Evolutionary conservation across 345 rosid species (phyloP).

Genomic region (Salix exigua): DNA sequence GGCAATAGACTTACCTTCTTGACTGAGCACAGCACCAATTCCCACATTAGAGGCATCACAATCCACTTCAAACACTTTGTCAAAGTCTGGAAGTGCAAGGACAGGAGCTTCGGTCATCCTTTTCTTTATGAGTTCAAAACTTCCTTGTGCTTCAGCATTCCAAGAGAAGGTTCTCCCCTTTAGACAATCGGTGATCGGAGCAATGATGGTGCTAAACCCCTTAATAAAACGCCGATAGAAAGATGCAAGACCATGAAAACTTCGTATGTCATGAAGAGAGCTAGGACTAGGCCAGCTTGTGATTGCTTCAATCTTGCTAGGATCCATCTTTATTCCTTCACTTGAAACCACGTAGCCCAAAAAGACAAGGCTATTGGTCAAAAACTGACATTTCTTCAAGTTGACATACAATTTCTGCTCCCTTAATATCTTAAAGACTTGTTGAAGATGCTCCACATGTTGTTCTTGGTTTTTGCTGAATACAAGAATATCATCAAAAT

Average conservation of each 20-base stretch:
- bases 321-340: no score
- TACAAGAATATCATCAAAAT: no score
- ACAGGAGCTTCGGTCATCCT: background rate
- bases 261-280: background rate
- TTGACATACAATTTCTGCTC: no score
- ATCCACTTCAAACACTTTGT: background rate
- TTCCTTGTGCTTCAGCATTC: no score
- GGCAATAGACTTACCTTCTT: background rate
- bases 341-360: no score
- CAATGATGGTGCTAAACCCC: background rate
- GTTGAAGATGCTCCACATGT: no score
- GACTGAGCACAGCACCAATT: background rate
- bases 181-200: background rate
- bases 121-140: background rate
- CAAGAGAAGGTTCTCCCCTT: background rate
- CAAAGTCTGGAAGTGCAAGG: background rate
- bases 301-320: no score
- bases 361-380: no score
- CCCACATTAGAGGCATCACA: conserved; percentile 4
- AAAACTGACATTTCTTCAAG: no score
- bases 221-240: background rate
- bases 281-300: no score
- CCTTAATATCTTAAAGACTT: no score
- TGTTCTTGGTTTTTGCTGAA: no score
- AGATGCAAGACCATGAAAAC: background rate